Base-by-base conservation (phyloP, 176 grass and related monocot species). In the Poa pratensis region DNA sequence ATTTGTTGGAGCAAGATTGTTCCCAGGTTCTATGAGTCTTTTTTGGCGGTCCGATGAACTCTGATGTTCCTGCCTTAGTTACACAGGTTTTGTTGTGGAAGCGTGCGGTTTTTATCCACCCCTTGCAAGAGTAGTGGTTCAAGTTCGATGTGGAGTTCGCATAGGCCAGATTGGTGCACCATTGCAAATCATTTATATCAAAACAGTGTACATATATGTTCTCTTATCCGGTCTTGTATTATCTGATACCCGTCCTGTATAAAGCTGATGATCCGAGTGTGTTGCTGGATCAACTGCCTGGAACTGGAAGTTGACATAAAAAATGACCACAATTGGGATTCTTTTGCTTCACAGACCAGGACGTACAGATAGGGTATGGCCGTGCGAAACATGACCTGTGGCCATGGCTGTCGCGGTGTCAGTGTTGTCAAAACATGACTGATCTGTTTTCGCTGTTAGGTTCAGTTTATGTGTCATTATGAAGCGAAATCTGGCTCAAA, bases 171-270 rank as follows among this genome's bases (percentile, higher is more conserved):
- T 50, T 72, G 37, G 28, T 70, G 61, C 70, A 53, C 26, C 64
- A 53, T 49, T 81, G 71, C 83, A 71, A 39, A 73, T 72, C 52
- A 82, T 82, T 86, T 63, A 54, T 40, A 63, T 70, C 20, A 54
- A 66, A 82, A 71, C 72, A 78, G 54, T 89, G 88, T 86, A 86
- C 71, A 82, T 85, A 82, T 69, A 42, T 77, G 69, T 63, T 89
- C 30, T 69, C 5, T 61, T 69, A 77, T 43, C n/a, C 34, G 0
- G 52, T 18, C 52, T 30, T 39, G 13, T 37, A 22, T 28, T 76
- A 14, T 42, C 49, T 51, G 49, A 51, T 75, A 59, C 43, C 27
- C 30, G 52, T 62, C 34, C 23, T 79, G 23, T 63, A 45, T 40
- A 14, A 54, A 79, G 79, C 57, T 73, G 45, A 68, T 54, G 53